Evolutionary conservation across 495 filamentous ascomycete species (phyloP).

Genomic region (Stereocaulon alpinum): DNA sequence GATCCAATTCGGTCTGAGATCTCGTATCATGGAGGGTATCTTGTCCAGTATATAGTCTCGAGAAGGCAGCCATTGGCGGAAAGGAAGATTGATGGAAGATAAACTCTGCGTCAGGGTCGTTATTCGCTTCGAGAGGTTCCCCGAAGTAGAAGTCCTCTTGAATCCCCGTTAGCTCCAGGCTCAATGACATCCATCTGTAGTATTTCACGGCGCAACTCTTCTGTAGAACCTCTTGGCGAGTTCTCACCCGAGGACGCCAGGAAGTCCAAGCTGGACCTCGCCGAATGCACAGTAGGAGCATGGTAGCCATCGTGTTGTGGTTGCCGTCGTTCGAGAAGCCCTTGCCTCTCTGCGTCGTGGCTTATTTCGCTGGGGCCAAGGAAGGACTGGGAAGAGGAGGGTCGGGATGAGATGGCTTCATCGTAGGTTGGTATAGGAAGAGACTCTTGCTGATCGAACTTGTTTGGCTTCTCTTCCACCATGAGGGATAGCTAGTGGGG

Average conservation of each 20-base stretch:
- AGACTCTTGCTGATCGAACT: constrained; percentile 40
- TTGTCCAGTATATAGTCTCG: constrained; percentile 16
- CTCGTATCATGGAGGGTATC: constrained; percentile 13
- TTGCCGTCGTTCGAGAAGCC: constrained; percentile 34
- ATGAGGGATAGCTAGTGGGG: constrained; percentile 25
- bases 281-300: constrained; percentile 65
- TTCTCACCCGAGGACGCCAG: constrained; percentile 31
- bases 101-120: constrained; percentile 43
- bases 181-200: constrained; percentile 86
- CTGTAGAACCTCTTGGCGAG: constrained; percentile 40
- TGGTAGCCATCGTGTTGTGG: constrained; percentile 48
- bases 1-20: constrained; percentile 38
- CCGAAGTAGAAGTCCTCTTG: constrained; percentile 28
- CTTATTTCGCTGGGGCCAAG: constrained; percentile 43
- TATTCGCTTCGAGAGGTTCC: constrained; percentile 45
- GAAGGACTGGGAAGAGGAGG: constrained; percentile 53
- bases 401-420: constrained; percentile 62
- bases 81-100: constrained; percentile 44
- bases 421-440: constrained; percentile 92
- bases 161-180: constrained; percentile 37
- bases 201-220: constrained; percentile 65
- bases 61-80: constrained; percentile 39
- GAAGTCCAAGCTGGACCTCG: constrained; percentile 50
- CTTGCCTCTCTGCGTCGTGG: constrained; percentile 53
- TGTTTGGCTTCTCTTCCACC: constrained; percentile 48